Evolutionary conservation across 768 basidiomycete genomes (phyloP).

Genomic region (Lentinula detonsa): DNA sequence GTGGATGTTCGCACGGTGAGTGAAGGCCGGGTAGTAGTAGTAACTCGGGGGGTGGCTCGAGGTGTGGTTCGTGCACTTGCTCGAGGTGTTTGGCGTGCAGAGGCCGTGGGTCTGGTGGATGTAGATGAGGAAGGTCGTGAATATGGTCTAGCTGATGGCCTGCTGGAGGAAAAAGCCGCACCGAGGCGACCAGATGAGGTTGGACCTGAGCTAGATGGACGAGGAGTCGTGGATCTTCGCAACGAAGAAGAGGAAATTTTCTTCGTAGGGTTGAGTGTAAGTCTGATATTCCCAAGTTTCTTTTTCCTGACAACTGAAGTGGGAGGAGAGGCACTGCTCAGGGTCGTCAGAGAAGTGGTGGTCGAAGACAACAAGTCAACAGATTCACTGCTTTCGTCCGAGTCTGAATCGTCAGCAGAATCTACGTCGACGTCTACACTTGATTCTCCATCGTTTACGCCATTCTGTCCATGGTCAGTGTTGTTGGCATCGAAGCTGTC

Average conservation of each 20-base stretch:
- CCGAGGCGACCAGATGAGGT: too few species aligned
- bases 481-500: not conserved
- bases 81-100: not conserved
- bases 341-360: not conserved
- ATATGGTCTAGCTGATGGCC: too few species aligned
- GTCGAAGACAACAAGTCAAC: slow-evolving; percentile 4
- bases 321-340: not conserved
- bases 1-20: not conserved
- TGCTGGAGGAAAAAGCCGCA: too few species aligned
- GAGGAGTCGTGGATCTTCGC: slow-evolving; percentile 1
- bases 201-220: not conserved
- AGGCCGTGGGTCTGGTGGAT: not conserved
- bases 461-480: not conserved
- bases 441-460: not conserved
- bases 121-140: not conserved
- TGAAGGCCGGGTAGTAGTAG: not conserved
- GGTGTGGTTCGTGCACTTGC: not conserved
- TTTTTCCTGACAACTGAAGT: too few species aligned
- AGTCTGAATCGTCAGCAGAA: not conserved
- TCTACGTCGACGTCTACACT: not conserved
- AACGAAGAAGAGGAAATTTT: not conserved
- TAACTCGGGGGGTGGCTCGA: too few species aligned
- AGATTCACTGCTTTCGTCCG: not conserved
- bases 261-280: not conserved
- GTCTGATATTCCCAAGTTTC: not conserved